A percentile compares a stretch with the other conserved stretches of the same genome.
Conservation (phyloP, 208 protist genomes). For the Wallacemonas sp. region DNA sequence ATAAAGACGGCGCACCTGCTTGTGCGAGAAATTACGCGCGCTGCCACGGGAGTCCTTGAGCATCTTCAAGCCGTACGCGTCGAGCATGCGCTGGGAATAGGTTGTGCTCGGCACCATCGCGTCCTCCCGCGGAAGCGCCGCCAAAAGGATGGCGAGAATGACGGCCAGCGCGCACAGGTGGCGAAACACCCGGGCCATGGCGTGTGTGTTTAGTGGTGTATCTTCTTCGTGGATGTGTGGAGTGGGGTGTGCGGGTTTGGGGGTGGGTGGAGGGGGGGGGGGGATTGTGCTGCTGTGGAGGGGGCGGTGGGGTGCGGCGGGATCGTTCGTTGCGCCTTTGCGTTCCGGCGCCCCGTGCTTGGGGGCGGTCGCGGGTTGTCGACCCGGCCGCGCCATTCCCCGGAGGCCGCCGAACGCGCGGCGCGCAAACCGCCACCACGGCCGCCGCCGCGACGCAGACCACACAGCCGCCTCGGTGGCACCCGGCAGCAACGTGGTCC, state of each 20-base stretch:
- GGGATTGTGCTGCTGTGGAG: not conserved
- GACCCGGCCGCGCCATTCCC: too few relatives aligned
- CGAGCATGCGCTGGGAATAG: conserved; percentile 16
- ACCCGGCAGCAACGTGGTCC: too few relatives aligned
- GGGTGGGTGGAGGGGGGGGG: not conserved
- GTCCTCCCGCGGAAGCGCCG: conserved; percentile 16
- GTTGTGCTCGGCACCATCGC: conserved; percentile 8
- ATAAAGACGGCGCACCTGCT: conserved; percentile 44
- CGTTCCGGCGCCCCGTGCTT: too few relatives aligned
- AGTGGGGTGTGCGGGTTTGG: not conserved
- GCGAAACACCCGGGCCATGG: conserved; percentile 14
- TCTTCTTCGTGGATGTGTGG: not conserved
- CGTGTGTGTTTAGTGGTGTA: not conserved
- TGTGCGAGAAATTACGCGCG: conserved; percentile 44
- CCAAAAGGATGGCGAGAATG: not conserved
- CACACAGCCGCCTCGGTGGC: too few relatives aligned
- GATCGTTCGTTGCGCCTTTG: not conserved
- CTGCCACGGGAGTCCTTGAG: conserved; percentile 38
- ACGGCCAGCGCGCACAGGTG: conserved; percentile 14
- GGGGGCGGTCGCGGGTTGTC: too few relatives aligned
- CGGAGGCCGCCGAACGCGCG: too few relatives aligned
- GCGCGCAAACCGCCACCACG: too few relatives aligned
- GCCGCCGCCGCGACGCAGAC: too few relatives aligned
- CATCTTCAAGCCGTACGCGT: conserved; percentile 18
- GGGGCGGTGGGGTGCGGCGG: not conserved